Evolutionary conservation across 768 basidiomycete genomes (phyloP).

Genomic region (Mycena epipterygia): DNA sequence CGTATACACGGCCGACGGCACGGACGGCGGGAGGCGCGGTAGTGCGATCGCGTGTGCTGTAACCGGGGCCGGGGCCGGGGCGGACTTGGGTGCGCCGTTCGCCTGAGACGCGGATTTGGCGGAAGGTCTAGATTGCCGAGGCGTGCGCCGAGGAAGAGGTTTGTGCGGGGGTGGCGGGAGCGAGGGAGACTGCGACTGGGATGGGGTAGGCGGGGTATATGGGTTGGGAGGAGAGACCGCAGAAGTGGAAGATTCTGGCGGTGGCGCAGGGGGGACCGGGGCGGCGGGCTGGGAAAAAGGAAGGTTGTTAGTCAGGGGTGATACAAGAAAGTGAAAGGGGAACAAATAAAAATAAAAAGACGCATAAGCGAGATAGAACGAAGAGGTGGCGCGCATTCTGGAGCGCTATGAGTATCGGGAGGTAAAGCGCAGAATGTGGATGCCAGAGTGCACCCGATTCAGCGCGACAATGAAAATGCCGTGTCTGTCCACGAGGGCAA

Average conservation of each 20-base stretch:
- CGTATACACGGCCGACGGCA: background rate
- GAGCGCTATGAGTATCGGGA: no score
- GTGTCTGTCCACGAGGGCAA: no score
- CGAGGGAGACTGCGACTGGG: background rate
- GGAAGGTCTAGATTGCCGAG: background rate
- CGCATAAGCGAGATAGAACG: no score
- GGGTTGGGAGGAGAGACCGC: background rate
- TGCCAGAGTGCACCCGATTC: no score
- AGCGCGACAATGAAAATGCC: no score
- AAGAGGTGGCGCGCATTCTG: no score
- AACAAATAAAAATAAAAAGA: no score
- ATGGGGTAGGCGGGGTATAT: background rate
- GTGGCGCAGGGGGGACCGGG: background rate
- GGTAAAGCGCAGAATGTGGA: no score
- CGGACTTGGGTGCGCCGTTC: background rate
- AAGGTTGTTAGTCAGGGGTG: background rate
- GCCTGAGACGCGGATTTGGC: background rate
- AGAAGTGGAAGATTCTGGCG: background rate
- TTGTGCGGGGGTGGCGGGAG: background rate
- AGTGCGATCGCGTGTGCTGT: background rate
- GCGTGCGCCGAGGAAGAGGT: slow-evolving; percentile 7
- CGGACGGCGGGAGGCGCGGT: no score
- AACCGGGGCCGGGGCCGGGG: background rate
- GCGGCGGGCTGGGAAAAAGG: background rate
- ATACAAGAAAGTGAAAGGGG: background rate